Percentiles rank a stretch among this genome's conserved stretches.
These are phyloP conservation scores for Sporothrix variecibatus DNA, from an alignment of 2,329 filamentous ascomycete genomes.

Conservation along the genomic window DNA sequence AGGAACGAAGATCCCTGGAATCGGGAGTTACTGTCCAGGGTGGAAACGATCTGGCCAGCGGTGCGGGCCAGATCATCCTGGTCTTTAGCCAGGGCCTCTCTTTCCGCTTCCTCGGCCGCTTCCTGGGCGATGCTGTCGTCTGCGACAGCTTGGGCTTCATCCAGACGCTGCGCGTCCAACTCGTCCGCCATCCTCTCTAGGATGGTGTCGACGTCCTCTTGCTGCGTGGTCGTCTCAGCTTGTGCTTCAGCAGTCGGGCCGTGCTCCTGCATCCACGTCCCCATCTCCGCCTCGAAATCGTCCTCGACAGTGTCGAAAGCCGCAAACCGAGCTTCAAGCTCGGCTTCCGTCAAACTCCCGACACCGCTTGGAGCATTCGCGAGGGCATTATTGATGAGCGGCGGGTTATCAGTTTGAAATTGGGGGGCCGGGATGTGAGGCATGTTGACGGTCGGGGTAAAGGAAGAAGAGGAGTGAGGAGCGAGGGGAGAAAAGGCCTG, in stretches of 20 bases:
- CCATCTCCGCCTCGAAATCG: constrained; percentile 35
- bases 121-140: neutral
- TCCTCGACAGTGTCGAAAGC: constrained; percentile 29
- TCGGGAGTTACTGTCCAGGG: constrained; percentile 68
- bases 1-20: constrained; percentile 79
- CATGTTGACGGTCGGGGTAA: neutral
- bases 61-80: constrained; percentile 72
- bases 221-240: constrained; percentile 23
- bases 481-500: neutral
- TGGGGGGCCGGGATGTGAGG: neutral
- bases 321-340: constrained; percentile 32
- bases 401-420: neutral
- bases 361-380: constrained; percentile 15
- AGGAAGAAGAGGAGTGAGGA: neutral
- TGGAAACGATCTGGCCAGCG: constrained; percentile 69
- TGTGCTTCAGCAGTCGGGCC: constrained; percentile 33
- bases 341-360: constrained; percentile 26
- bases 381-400: neutral
- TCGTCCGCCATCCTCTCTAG: constrained; percentile 34
- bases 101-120: constrained; percentile 23
- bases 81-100: constrained; percentile 36
- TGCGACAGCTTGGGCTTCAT: neutral
- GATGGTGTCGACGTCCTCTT: constrained; percentile 32
- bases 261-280: constrained; percentile 39
- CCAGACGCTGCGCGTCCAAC: constrained; percentile 21